Percentiles rank a stretch among this genome's conserved stretches.
These are phyloP conservation scores for Collybia nuda DNA, from an alignment of 768 basidiomycete genomes.

Conservation along the genomic window DNA sequence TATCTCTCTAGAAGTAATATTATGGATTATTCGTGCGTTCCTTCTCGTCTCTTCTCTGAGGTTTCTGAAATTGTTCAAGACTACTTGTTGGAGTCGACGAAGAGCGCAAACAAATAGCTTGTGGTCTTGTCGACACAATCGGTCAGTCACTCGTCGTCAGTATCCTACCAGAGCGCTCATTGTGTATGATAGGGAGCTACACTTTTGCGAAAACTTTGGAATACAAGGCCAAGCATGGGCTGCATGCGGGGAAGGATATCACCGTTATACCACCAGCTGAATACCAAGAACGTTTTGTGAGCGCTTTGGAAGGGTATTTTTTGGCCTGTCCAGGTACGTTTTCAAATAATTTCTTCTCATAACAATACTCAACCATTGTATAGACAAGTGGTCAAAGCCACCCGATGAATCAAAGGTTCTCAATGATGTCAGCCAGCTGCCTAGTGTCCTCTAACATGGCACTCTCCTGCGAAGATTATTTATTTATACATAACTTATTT, in stretches of 20 bases:
- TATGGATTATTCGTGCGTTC: constrained; percentile 81
- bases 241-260: constrained; percentile 70
- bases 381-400: constrained; percentile 53
- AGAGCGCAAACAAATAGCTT: constrained; percentile 63
- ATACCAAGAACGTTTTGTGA: constrained; percentile 77
- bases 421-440: constrained; percentile 37
- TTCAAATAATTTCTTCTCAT: not conserved
- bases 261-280: constrained; percentile 81
- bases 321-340: constrained; percentile 68
- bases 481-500: constrained; percentile 4
- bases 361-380: not conserved
- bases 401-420: constrained; percentile 36
- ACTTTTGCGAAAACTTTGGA: constrained; percentile 86
- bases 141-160: constrained; percentile 32
- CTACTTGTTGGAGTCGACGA: constrained; percentile 75
- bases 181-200: constrained; percentile 61
- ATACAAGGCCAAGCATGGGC: constrained; percentile 79
- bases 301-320: constrained; percentile 73
- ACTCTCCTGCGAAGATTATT: not conserved
- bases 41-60: not conserved
- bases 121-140: constrained; percentile 84
- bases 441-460: constrained; percentile 37
- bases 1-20: constrained; percentile 76
- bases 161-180: not conserved
- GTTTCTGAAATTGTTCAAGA: constrained; percentile 26